Evolutionary conservation across 2,329 filamentous ascomycete genomes (phyloP), one percentile per base, ranked within the genome.

Genomic region (Beauveria sp.): DNA sequence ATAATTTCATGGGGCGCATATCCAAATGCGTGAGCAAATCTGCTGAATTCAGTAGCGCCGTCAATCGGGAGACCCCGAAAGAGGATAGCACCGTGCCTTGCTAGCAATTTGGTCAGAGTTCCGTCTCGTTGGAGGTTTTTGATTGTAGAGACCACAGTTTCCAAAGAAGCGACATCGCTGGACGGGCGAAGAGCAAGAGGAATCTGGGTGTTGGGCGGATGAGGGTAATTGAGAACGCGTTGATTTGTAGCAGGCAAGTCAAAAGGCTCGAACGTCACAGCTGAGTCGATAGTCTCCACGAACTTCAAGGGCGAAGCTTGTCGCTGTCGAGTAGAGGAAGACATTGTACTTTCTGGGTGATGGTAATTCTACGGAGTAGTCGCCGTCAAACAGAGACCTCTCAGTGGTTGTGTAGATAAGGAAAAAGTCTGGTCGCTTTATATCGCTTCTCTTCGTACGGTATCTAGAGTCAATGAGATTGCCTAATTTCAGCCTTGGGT

Each of bases 1-100:
- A 81, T 81, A 60, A 79, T 79, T 63, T 80, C 79, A 57, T 81
- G 79, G 1, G 78, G 77, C 6, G 22, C 22, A 20, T 47, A 54
- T 0, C 77, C 77, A 64, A 81, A 81, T 0, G 78, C 76, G 61
- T 80, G 78, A 0, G 77, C 76, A 64, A 81, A 80, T 62, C 68
- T 72, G 68, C 75, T 78, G 64, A 80, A 80, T 30, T 79, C 77
- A 5, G 74, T 63, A 2, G 77, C 78, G 59, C 70, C 68, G 46
- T 73, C 69, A 55, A 81, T 79, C 5, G 77, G 77, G 7, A 54
- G 34, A 7, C 20, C 7, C n/a, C 51, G 51, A 24, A 54, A 54
- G 5, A 54, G 34, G 12, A 54, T 12, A 24, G 51, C 22, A n/a
- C 51, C 51, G 22, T 54, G 51, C 14, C n/a, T 24, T n/a, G 51